Evolutionary conservation across 1,284 basidiomycete species (phyloP), one percentile per base, ranked within the genome.

Genomic region (Cryptococcus depauperatus): DNA sequence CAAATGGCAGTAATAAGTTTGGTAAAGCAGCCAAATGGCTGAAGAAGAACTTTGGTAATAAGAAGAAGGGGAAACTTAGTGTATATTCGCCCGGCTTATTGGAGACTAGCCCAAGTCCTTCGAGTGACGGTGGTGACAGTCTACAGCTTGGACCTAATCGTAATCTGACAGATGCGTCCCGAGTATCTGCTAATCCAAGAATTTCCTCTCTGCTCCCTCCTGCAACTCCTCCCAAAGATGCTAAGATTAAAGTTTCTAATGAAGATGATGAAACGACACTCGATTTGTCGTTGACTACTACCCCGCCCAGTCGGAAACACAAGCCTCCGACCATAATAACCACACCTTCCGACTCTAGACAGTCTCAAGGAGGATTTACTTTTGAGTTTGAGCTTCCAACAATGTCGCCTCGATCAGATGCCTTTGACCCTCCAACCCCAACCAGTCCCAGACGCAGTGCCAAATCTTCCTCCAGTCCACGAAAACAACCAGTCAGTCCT

Each of bases 341-440:
- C n/a, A 49, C 52, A 1, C 50, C 58, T 2, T 55, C 53, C 16
- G 38, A 23, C 23, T 13, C 19, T 13, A 13, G 35, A 10, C 35
- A 9, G 21, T 47, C 39, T 11, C 32, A 35, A 11, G 49, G 37
- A 21, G 37, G 29, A 14, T 60, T 64, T 25, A 56, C 62, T 9
- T 71, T 71, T 48, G 71, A 71, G 43, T 73, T 73, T 47, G 69
- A 70, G 53, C 54, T 71, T 6, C 65, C 67, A 2, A 69, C 69
- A 5, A 60, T 58, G 23, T 72, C 70, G 2, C 71, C 71, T 8
- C 53, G 68, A 35, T 64, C 60, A 5, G 71, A 73, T 52, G 56
- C 69, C 1, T 73, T 73, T 42, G 71, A 73, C 41, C 56, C 58
- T n/a, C 54, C 61, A 1, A 35, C 47, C 3, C 48, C 47, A 18